Percentiles rank a stretch among this genome's conserved stretches.
phyloP scores from a whole-genome alignment of 2,329 filamentous ascomycete genomes.

The Fusarium cyanostomum region DNA sequence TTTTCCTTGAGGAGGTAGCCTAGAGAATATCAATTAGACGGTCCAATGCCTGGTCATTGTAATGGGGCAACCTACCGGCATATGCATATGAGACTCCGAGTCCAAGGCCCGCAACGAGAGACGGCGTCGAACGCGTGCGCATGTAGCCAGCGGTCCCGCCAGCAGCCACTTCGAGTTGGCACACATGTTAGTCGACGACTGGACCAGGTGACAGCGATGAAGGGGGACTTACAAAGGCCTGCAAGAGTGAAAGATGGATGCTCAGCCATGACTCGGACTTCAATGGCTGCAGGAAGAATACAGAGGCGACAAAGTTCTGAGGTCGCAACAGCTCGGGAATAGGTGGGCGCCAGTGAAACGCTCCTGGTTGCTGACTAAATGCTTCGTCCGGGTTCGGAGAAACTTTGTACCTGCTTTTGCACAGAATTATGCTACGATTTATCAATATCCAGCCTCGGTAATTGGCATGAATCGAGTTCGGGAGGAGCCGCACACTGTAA shows the following conservation, averaged over 20 bases:
- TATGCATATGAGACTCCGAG: slow-evolving; percentile 41
- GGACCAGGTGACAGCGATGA: fast-evolving
- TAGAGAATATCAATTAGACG: slow-evolving; percentile 19
- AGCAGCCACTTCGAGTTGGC: slow-evolving; percentile 27
- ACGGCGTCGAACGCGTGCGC: slow-evolving; percentile 40
- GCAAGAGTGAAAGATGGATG: slow-evolving; percentile 54
- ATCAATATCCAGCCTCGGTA: neutral
- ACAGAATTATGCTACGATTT: neutral
- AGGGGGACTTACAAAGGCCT: slow-evolving; percentile 46
- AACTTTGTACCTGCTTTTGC: neutral
- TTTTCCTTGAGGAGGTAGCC: slow-evolving; percentile 55
- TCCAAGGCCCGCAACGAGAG: slow-evolving; percentile 40
- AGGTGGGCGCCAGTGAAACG: neutral
- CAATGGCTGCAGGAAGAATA: neutral
- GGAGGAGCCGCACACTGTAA: too few species aligned
- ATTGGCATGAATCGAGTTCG: too few species aligned
- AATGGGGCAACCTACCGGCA: slow-evolving; percentile 26
- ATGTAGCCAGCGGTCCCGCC: slow-evolving; percentile 40
- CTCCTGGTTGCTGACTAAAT: neutral
- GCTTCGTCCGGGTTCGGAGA: neutral
- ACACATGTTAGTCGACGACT: neutral
- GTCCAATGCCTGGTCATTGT: fast-evolving
- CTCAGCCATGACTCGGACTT: slow-evolving; percentile 47
- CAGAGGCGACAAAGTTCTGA: neutral
- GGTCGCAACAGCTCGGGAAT: neutral